These are phyloP conservation scores for Gaillardinia entomophila DNA, from an alignment of 805 yeast genomes.

Conservation along the genomic window DNA sequence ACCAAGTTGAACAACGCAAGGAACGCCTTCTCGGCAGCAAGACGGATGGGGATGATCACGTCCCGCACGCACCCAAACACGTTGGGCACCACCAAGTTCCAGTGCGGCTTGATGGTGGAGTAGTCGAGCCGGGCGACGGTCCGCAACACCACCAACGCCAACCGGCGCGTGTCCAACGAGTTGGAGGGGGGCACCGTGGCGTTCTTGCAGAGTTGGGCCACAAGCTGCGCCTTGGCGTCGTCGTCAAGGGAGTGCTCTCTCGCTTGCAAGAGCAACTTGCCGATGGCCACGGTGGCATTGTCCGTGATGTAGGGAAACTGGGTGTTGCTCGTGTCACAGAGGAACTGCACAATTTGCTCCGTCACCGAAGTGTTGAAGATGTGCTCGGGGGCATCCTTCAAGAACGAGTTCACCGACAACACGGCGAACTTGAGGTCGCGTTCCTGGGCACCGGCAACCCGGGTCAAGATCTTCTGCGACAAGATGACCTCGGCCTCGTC, in stretches of 20 bases:
- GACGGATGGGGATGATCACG: constrained; percentile 80
- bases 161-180: constrained; percentile 73
- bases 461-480: constrained; percentile 50
- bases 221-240: constrained; percentile 36
- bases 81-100: constrained; percentile 58
- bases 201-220: constrained; percentile 44
- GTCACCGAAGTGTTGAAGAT: constrained; percentile 49
- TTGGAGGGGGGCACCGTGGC: constrained; percentile 50
- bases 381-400: constrained; percentile 68
- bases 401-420: constrained; percentile 70
- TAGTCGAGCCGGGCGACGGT: constrained; percentile 65
- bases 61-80: constrained; percentile 83
- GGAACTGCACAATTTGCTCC: constrained; percentile 43
- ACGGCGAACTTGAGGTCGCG: constrained; percentile 54
- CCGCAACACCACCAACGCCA: constrained; percentile 68
- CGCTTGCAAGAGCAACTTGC: constrained; percentile 57
- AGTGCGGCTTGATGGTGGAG: constrained; percentile 44
- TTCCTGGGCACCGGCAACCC: constrained; percentile 37
- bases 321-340: constrained; percentile 40
- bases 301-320: constrained; percentile 55
- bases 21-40: constrained; percentile 91
- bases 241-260: constrained; percentile 25
- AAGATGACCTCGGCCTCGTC: constrained; percentile 63
- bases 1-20: constrained; percentile 66
- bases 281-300: constrained; percentile 73